Evolutionary conservation across 2,329 filamentous ascomycete species (phyloP), one percentile per base, ranked within the genome.

Genomic region (Colletotrichum karsti): DNA sequence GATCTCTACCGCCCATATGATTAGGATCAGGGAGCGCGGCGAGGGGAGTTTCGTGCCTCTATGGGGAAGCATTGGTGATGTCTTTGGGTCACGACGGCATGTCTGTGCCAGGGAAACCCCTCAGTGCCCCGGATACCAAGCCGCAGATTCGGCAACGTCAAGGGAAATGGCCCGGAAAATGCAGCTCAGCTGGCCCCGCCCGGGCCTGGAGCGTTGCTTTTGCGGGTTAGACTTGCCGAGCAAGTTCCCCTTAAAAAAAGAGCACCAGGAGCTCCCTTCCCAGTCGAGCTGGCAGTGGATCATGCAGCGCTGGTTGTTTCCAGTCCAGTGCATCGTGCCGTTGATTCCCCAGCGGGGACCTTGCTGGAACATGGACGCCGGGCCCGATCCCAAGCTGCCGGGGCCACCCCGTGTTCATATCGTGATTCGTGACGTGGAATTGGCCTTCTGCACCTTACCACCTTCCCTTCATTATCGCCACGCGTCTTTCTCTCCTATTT

Each of bases 341-440:
- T 15, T 28, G 26, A 20, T 41, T 61, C 54, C 22, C 30, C 54
- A 46, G 46, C 46, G 46, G 56, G 28, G 53, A 18, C 37, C 35
- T 26, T 7, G 55, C 28, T 24, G 44, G 28, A 42, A 13, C 22
- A 4, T 24, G n/a, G n/a, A n/a, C n/a, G n/a, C 28, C 12, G 46
- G 46, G 39, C 18, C 42, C n/a, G 3, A 30, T 48, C 41, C 41
- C 55, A 33, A 33, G 22, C 35, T 56, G 46, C 46, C 54, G 58
- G 60, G 60, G 42, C 57, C 60, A 28, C 48, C 46, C 53, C 33
- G 54, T 59, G 54, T 37, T 22, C 58, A 55, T 28, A 68, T 68
- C 60, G 53, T 41, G 60, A 64, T 67, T 57, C 60, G 65, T 68
- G 60, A n/a, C n/a, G n/a, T n/a, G n/a, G n/a, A 65, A 65, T 59